Percentiles rank a stretch among this genome's conserved stretches.
phyloP scores from a whole-genome alignment of 768 basidiomycete genomes.

The Cystoderma amianthinum region DNA sequence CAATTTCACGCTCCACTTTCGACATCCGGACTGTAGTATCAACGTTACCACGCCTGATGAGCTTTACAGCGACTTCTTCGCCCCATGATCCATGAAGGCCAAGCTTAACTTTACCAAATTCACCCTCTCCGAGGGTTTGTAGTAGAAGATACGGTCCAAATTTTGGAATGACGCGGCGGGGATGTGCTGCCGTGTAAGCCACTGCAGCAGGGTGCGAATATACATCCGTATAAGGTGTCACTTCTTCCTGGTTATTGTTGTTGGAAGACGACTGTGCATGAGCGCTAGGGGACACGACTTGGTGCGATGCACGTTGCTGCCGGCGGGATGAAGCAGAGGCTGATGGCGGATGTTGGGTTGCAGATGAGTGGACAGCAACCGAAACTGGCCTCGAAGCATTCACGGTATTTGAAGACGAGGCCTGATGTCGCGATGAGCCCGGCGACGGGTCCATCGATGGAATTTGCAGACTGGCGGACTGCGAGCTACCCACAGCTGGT shows the following conservation, averaged over 20 bases:
- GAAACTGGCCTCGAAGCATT: constrained; percentile 46
- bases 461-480: constrained; percentile 21
- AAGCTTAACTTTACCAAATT: constrained; percentile 99
- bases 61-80: constrained; percentile 97
- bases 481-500: constrained; percentile 6
- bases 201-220: constrained; percentile 82
- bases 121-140: constrained; percentile 96
- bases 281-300: constrained; percentile 42
- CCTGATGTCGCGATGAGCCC: constrained; percentile 30
- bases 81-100: constrained; percentile 91
- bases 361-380: constrained; percentile 45
- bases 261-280: constrained; percentile 18
- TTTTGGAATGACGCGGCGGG: constrained; percentile 80
- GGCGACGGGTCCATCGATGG: constrained; percentile 24
- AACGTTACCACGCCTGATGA: constrained; percentile 89
- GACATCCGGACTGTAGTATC: constrained; percentile 82
- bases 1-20: constrained; percentile 97
- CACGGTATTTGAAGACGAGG: constrained; percentile 13
- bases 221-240: constrained; percentile 57
- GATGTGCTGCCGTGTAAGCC: constrained; percentile 78
- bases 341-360: constrained; percentile 21
- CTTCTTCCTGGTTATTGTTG: constrained; percentile 5
- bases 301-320: constrained; percentile 70
- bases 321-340: constrained; percentile 29
- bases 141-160: constrained; percentile 95